A percentile compares a stretch with the other conserved stretches of the same genome.
Evolutionary conservation across 1,284 basidiomycete species (phyloP).

Genomic region (Earliella scabrosa): DNA sequence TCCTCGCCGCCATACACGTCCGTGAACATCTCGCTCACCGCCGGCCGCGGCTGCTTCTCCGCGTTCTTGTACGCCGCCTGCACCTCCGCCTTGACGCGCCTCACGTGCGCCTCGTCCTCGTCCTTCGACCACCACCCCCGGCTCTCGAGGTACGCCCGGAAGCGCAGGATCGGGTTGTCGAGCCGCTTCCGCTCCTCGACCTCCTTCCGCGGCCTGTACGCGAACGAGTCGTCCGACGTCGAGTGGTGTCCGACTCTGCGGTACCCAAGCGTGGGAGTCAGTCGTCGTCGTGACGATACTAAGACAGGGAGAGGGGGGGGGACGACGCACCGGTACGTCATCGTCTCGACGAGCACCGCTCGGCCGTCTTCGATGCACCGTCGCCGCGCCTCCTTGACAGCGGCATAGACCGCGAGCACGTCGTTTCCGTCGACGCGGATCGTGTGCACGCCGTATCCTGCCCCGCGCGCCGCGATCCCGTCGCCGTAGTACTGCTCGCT

Average conservation of each 20-base stretch:
- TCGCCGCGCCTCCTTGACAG: conserved; percentile 78
- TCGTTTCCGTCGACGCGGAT: conserved; percentile 95
- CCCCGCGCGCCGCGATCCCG: conserved; percentile 91
- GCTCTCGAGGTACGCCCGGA: conserved; percentile 83
- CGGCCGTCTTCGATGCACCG: conserved; percentile 81
- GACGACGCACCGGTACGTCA: conserved; percentile 78
- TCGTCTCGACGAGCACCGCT: conserved; percentile 89
- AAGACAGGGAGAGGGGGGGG: no score
- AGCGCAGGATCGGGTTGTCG: conserved; percentile 88
- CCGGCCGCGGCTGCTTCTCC: conserved; percentile 72
- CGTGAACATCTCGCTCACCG: conserved; percentile 82
- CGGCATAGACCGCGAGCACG: conserved; percentile 84
- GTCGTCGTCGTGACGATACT: no score
- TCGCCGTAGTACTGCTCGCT: conserved; percentile 92
- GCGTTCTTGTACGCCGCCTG: conserved; percentile 80
- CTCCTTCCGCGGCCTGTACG: conserved; percentile 84
- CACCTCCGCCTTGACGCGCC: conserved; percentile 73
- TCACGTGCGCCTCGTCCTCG: conserved; percentile 76
- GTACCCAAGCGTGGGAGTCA: no score
- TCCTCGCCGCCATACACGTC: conserved; percentile 88
- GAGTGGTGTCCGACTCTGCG: conserved; percentile 89
- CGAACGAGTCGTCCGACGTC: conserved; percentile 93
- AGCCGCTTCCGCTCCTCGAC: conserved; percentile 87
- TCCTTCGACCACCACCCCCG: conserved; percentile 86
- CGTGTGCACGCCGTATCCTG: conserved; percentile 93